Conservation (phyloP, 208 protist species). For the Leishmania gerbilli region DNA sequence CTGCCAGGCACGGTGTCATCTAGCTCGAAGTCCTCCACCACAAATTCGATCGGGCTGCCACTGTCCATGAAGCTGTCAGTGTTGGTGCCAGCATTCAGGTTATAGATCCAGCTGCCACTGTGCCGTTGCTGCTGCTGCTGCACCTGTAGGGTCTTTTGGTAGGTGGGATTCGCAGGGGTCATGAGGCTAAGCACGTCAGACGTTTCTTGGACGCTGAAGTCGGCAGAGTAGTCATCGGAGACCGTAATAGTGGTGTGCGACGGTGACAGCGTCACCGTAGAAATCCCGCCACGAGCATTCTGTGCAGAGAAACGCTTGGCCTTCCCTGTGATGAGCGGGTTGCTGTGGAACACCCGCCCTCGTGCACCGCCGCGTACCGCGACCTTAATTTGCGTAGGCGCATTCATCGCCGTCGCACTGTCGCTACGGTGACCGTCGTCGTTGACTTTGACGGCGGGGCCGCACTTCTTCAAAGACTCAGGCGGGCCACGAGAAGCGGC, state of each 20-base stretch:
- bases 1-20: neutral
- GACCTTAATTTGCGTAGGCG: neutral
- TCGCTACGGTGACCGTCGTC: neutral
- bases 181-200: conserved; percentile 29
- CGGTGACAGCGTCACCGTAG: neutral
- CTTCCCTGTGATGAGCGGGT: neutral
- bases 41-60: neutral
- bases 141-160: conserved; percentile 6
- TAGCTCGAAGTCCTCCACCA: conserved; percentile 6
- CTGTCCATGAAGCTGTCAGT: conserved; percentile 1
- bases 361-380: conserved; percentile 6
- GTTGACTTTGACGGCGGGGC: neutral
- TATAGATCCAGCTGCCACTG: neutral
- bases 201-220: conserved; percentile 15
- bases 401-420: neutral
- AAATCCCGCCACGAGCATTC: neutral
- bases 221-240: conserved; percentile 28
- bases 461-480: neutral
- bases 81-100: neutral
- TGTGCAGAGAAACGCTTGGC: neutral
- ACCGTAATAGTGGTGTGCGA: conserved; percentile 26
- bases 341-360: conserved; percentile 1
- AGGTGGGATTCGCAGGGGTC: conserved; percentile 8
- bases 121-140: conserved; percentile 4
- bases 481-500: neutral